phyloP scores from a whole-genome alignment of 176 grass and related monocot genomes.

The Bothriochloa decipiens region DNA sequence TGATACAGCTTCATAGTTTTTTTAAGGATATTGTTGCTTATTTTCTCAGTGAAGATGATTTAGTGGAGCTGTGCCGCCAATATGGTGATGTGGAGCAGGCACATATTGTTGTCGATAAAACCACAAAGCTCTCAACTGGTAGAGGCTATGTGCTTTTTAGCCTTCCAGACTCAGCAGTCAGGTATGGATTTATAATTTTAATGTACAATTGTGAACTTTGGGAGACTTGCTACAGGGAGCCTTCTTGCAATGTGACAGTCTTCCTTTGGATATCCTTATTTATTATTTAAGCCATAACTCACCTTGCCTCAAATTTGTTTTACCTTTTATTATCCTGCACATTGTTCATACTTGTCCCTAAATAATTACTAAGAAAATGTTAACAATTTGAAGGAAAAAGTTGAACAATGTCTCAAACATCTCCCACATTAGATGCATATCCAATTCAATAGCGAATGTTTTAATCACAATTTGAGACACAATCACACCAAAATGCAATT shows the following conservation, averaged over 20 bases:
- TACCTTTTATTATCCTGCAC: background rate
- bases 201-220: conserved; percentile 32
- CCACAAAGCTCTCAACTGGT: conserved; percentile 80
- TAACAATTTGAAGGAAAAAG: background rate
- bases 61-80: conserved; percentile 68
- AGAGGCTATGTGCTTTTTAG: conserved; percentile 87
- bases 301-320: background rate
- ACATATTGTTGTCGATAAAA: conserved; percentile 89
- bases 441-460: background rate
- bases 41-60: conserved; percentile 82
- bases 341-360: background rate
- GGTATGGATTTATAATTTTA: conserved; percentile 48
- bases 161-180: conserved; percentile 84
- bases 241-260: conserved; percentile 4
- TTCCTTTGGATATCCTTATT: background rate
- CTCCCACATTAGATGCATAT: background rate
- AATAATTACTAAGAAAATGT: background rate
- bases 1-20: conserved; percentile 23
- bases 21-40: conserved; percentile 36
- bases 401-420: background rate
- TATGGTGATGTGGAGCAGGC: conserved; percentile 82
- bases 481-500: background rate
- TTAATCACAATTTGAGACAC: conserved; percentile 5
- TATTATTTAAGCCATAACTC: background rate
- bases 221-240: background rate